Base-by-base conservation (phyloP, 1,284 basidiomycete species). In the Cystobasidium slooffiae region DNA sequence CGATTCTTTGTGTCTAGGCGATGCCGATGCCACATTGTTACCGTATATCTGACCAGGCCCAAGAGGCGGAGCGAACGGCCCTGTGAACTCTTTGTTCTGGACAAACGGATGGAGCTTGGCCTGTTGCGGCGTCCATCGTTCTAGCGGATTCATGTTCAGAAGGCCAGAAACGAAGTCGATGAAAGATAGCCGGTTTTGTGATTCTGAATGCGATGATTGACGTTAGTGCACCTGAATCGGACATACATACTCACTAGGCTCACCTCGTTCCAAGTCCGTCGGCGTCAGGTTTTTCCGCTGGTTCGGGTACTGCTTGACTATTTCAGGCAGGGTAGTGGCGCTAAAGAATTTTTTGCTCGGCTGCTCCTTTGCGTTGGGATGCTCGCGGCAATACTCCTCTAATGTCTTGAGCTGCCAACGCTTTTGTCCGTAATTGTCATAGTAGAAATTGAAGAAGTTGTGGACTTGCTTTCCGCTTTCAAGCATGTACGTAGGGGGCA, bases 271-370 rank as follows among this genome's bases (percentile, higher is more conserved):
- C 77, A 95, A 85, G 81, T 99, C 97, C 52, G 90, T 88, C 72
- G 88, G 87, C 80, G 91, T 91, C 76, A 92, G 87, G 67, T 89
- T 89, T 79, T 89, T 87, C 72, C 87, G 84, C 22, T 93, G 90
- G 86, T 96, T 90, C 22, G 95, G 94, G 72, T 97, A 95, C 72
- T 91, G 92, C 82, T 94, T 94, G 83, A 99, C 91, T 80, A 99
- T 97, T 75, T 99, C 96, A 5, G 92, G 93, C 62, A 99, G 84
- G 22, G 93, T 91, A 18, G 89, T 93, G 31, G 94, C 93, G 82
- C 94, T 94, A 86, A 99, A 99, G 83, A 99, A 99, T 83, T 97
- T 94, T 83, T 99, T 98, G 79, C 93, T 94, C 0, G 95, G 94
- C 82, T 97, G 94, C 82, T 99, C 96, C 78, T 94, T 91, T 9